Evolutionary conservation across 2,329 filamentous ascomycete species (phyloP), one percentile per base, ranked within the genome.

Genomic region (Exophiala bonariae): DNA sequence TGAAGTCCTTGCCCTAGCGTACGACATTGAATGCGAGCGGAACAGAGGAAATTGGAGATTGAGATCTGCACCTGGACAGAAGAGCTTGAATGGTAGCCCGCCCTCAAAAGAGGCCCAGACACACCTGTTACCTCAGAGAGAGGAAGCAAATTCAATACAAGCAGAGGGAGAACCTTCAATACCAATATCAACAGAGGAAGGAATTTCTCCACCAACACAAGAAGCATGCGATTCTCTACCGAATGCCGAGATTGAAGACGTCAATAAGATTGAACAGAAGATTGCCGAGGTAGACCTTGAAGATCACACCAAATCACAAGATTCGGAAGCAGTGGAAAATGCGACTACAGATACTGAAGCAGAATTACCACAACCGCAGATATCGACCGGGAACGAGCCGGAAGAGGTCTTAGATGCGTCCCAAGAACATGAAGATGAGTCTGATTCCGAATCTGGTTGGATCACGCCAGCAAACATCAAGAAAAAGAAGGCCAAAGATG

Each of bases 391-490:
- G 22, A 59, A 57, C 26, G 64, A 67, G 13, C 62, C 14, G 32
- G 18, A 22, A 20, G 42, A 40, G 14, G 33, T 37, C 35, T 11
- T 11, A 26, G 23, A 6, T 16, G 22, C 70, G 20, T 58, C 54
- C 11, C 57, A 66, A 19, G 55, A 62, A 7, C 60, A 63, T 28
- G 58, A 61, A 17, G 54, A 58, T 48, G 59, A 58, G 30, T 54
- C 53, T 3, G 53, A 58, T 32, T 77, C 75, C 4, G 78, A 77
- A 28, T 89, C 86, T 56, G 88, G 85, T 60, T 97, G 92, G 92
- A 96, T 97, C 66, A 97, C 93, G 0, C 90, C 92, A 1, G 85
- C 85, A 32, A 99, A 97, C 70, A 79, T 99, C 57, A 87, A 89
- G 65, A 87, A 89, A 64, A 85, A 89, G 63, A 86, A 93, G 71